These are phyloP conservation scores for Aspergillus caelatus DNA, from an alignment of 2,329 filamentous ascomycete species.

Conservation along the genomic window DNA sequence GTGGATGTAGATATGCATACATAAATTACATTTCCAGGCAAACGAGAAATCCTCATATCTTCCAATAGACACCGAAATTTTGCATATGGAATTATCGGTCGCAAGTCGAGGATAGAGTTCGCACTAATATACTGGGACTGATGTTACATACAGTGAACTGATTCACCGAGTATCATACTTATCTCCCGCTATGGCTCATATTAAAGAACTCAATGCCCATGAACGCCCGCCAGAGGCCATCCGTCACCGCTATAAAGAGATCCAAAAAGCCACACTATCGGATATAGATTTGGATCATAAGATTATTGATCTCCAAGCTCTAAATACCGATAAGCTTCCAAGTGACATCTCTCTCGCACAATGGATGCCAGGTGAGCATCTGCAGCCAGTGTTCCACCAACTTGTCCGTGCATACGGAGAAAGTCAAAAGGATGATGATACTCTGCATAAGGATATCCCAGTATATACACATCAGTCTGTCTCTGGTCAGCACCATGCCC, in stretches of 20 bases:
- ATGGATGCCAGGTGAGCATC: constrained; percentile 30
- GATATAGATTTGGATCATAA: constrained; percentile 57
- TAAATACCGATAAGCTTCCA: constrained; percentile 37
- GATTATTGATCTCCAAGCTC: constrained; percentile 58
- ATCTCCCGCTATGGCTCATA: constrained; percentile 32
- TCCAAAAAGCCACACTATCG: constrained; percentile 62
- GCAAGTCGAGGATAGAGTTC: background rate
- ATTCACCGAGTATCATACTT: background rate
- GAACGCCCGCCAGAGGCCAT: constrained; percentile 74
- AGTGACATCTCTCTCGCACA: constrained; percentile 30
- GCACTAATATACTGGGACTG: constrained; percentile 1
- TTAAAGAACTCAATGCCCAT: constrained; percentile 67
- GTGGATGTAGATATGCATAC: background rate
- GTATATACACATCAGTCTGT: constrained; percentile 39
- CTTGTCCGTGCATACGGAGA: constrained; percentile 27
- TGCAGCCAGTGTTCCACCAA: constrained; percentile 35
- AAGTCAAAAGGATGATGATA: constrained; percentile 15
- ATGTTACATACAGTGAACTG: constrained; percentile 1
- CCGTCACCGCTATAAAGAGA: constrained; percentile 73
- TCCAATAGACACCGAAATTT: background rate
- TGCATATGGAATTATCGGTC: background rate
- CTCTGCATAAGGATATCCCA: constrained; percentile 32
- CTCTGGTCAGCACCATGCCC: constrained; percentile 35
- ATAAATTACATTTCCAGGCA: background rate
- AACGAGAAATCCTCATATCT: background rate